Base-by-base conservation (phyloP, 768 basidiomycete genomes). In the Lentinula lateritia region DNA sequence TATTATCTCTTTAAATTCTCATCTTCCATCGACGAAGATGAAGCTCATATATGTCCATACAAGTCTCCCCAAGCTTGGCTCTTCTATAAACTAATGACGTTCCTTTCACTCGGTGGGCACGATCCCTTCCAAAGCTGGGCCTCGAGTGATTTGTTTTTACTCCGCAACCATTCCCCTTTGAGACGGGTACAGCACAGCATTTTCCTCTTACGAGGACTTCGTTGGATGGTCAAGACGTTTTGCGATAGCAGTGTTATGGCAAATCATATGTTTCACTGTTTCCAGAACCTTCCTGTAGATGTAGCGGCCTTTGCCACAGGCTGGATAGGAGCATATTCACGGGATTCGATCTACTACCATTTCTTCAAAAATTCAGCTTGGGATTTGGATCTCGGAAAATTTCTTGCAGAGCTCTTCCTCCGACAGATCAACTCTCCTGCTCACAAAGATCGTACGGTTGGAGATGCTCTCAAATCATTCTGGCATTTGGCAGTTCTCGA, bases 11-110 rank as follows among this genome's bases (percentile, higher is more conserved):
- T 41, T 15, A 60, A 18, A 23, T 60, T 23, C 36, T 35, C 48
- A 8, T 8, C 38, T 12, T 39, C 28, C 32, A 48, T 48, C 18
- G 20, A 58, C 34, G 35, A 45, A 38, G 59, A 60, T 23, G 59
- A 60, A 50, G 65, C 64, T 9, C 58, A 36, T 16, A 69, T 64
- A 48, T 72, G 71, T 39, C 68, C 71, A 6, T 70, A 68, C 63
- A 70, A 69, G 60, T 70, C 69, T 12, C 68, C 69, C 1, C 68
- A 70, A 55, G 67, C 71, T 5, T 69, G 68, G 70, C 62, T 63
- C 10, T 67, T 71, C 56, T 63, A 63, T 50, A 52, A 58, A 9
- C 52, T 67, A 28, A 41, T 38, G 36, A n/a, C 45, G 32, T 55
- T 61, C 32, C 38, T 61, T 32, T 23, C 52, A 23, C 18, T 20